phyloP scores from a whole-genome alignment of 73 alveolate species.

The Paramecium caudatum region DNA sequence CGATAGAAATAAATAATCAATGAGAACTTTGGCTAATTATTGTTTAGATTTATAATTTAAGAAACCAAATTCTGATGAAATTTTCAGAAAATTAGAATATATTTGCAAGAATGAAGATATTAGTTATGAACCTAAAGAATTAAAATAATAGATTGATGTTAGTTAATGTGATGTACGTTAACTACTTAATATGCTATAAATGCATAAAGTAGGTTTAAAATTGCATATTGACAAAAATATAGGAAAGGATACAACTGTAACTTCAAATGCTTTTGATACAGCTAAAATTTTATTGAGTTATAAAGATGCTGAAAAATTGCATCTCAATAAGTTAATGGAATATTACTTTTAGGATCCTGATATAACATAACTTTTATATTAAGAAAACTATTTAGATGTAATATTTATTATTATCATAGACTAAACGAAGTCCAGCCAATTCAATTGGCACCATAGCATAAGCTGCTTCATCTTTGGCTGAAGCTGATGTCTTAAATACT shows the following conservation, averaged over 20 bases:
- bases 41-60: constrained; percentile 96
- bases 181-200: constrained; percentile 90
- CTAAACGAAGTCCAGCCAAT: neutral
- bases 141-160: constrained; percentile 87
- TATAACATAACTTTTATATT: constrained; percentile 94
- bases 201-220: constrained; percentile 85
- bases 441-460: neutral
- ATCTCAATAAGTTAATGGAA: constrained; percentile 89
- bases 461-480: constrained; percentile 61
- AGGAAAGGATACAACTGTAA: constrained; percentile 91
- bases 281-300: constrained; percentile 88
- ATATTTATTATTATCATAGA: too few relatives aligned
- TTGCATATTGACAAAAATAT: constrained; percentile 74
- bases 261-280: constrained; percentile 95
- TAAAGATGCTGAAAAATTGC: constrained; percentile 79
- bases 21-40: constrained; percentile 88
- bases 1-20: constrained; percentile 91
- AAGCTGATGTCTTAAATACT: constrained; percentile 63
- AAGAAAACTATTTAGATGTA: constrained; percentile 92
- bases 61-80: constrained; percentile 90
- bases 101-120: constrained; percentile 93
- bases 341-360: constrained; percentile 96
- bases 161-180: constrained; percentile 96
- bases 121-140: constrained; percentile 80
- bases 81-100: constrained; percentile 84